A percentile compares a stretch with the other conserved stretches of the same genome.
Conservation (phyloP, 2,329 filamentous ascomycete genomes). For the Fusarium proliferatum region DNA sequence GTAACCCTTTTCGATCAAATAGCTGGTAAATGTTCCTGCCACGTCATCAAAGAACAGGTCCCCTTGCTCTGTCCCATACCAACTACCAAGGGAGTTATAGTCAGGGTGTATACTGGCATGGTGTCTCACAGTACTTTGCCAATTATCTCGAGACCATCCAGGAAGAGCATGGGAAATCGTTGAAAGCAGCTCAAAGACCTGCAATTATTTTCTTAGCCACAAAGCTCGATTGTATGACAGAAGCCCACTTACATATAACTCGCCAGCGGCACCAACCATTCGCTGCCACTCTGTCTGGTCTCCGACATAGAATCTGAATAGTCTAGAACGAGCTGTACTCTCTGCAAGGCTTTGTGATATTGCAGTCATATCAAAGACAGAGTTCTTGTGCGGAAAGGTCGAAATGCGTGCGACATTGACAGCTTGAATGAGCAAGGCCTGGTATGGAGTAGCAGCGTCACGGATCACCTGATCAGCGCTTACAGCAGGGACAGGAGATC, state of each 20-base stretch:
- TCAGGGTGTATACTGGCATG: not conserved
- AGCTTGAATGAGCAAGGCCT: not conserved
- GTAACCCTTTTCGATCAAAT: not conserved
- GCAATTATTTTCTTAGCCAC: fast-evolving
- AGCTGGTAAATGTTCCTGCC: not conserved
- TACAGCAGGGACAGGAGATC: not conserved
- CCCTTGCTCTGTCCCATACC: not conserved
- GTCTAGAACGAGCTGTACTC: not conserved
- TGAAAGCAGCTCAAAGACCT: not conserved
- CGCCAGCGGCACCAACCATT: not conserved
- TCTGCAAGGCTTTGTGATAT: not conserved
- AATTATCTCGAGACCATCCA: not conserved
- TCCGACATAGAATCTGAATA: not conserved
- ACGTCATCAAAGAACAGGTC: not conserved
- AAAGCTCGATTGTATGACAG: fast-evolving
- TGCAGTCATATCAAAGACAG: not conserved
- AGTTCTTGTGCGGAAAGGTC: not conserved
- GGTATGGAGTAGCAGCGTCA: not conserved
- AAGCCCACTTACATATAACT: not conserved
- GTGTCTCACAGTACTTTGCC: not conserved
- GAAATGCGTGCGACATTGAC: not conserved
- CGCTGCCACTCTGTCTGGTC: constrained; percentile 1
- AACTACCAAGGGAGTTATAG: not conserved
- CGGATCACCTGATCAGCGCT: not conserved
- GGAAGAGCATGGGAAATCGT: fast-evolving